Evolutionary conservation across 225 moss, liverwort and hornwort species (phyloP).

Genomic region (Anthoceros angustus): DNA sequence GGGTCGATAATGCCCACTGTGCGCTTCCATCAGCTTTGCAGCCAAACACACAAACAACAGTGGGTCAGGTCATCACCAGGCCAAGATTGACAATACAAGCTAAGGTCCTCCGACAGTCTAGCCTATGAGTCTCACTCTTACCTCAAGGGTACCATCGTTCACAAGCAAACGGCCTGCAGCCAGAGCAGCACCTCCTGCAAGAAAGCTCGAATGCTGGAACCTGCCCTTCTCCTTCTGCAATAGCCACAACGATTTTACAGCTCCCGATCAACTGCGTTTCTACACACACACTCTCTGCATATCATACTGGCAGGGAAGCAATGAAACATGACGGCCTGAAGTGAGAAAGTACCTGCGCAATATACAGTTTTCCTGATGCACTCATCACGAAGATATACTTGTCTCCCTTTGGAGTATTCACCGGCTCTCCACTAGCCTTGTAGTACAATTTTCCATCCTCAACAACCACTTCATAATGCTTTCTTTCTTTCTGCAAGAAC

Average conservation of each 20-base stretch:
- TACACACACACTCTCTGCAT: background rate
- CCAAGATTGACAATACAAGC: background rate
- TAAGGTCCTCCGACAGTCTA: background rate
- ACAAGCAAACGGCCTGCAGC: conserved; percentile 79
- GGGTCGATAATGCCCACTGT: conserved; percentile 93
- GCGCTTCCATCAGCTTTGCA: conserved; percentile 72
- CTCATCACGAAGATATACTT: conserved; percentile 98
- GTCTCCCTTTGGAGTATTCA: conserved; percentile 61
- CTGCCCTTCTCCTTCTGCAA: conserved; percentile 79
- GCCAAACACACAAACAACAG: background rate
- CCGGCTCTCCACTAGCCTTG: conserved; percentile 35
- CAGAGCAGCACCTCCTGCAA: conserved; percentile 82
- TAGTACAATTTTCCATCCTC: conserved; percentile 63
- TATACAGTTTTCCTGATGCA: conserved; percentile 61
- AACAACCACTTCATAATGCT: conserved; percentile 60
- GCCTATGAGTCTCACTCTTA: conserved; percentile 7
- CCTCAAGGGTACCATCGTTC: conserved; percentile 61
- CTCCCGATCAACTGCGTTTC: background rate
- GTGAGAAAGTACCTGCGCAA: conserved; percentile 45
- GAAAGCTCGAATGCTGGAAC: conserved; percentile 91
- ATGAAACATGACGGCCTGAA: background rate
- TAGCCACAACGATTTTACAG: background rate
- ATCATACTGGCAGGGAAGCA: background rate
- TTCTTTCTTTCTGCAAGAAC: conserved; percentile 46
- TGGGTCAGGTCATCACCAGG: background rate